These are phyloP conservation scores for Neonectria magnoliae DNA, from an alignment of 2,329 filamentous ascomycete genomes.

Conservation along the genomic window DNA sequence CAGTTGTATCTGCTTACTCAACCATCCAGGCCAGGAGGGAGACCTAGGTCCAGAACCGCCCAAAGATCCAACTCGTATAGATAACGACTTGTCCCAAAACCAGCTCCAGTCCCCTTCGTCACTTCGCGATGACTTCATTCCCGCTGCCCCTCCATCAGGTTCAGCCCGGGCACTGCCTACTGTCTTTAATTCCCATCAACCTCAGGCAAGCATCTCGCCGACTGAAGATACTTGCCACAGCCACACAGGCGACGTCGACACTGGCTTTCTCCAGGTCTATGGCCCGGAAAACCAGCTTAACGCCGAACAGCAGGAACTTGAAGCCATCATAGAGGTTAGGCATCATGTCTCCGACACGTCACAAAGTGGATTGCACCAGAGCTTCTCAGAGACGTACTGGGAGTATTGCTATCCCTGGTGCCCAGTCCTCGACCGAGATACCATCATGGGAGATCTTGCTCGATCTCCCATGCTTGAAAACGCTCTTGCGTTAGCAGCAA, in stretches of 20 bases:
- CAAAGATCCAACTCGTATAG: background rate
- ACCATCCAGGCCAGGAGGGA: background rate
- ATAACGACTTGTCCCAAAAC: background rate
- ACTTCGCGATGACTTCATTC: background rate
- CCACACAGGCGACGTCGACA: slow-evolving; percentile 47
- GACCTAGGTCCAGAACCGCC: background rate
- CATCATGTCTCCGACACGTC: slow-evolving; percentile 28
- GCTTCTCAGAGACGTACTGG: slow-evolving; percentile 54
- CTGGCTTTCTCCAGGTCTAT: slow-evolving; percentile 48
- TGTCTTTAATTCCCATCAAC: background rate
- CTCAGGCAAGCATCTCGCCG: slow-evolving; percentile 31
- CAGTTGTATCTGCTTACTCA: background rate
- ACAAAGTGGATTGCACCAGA: slow-evolving; percentile 47
- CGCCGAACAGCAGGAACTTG: slow-evolving; percentile 44
- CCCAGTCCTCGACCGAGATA: slow-evolving; percentile 50
- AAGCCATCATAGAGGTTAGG: slow-evolving; percentile 40
- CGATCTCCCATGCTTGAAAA: slow-evolving; percentile 49
- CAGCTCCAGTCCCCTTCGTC: background rate
- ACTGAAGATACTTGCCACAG: slow-evolving; percentile 37
- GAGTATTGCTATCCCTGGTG: slow-evolving; percentile 56
- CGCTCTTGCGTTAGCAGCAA: slow-evolving; percentile 52
- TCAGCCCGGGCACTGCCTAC: background rate
- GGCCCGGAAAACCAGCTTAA: slow-evolving; percentile 46
- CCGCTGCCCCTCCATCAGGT: background rate
- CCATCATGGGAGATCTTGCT: slow-evolving; percentile 43